Evolutionary conservation across 345 rosid genomes (phyloP), one percentile per base, ranked within the genome.

Genomic region (Populus simonii): DNA sequence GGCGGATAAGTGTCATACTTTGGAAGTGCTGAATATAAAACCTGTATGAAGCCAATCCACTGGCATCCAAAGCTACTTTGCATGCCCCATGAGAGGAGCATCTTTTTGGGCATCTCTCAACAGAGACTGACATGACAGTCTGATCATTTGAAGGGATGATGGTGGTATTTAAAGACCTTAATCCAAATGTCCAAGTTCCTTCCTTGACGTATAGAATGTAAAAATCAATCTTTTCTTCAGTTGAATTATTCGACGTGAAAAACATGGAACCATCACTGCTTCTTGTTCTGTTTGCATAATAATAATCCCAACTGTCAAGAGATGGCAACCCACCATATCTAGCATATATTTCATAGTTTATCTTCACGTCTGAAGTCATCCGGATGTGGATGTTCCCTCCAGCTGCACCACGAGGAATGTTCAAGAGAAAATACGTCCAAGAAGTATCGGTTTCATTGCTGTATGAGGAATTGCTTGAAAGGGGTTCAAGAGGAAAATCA

Each of bases 1-100:
- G 16, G 43, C 38, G 11, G 49, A 10, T 73, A 10, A n/a, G 76
- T 33, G 68, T 16, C 36, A 15, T 36, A 8, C 17, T 47, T 13
- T 47, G 51, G 55, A 41, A 51, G 29, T 74, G 68, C 51, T 33
- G 62, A 49, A 79, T 23, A 77, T 47, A 61, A 68, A 74, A 91
- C 99, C 99, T 92, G 91, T 90, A 96, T 29, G 90, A 85, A 72
- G 94, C 90, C 83, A 96, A 84, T 78, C 99, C 99, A 89, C 96
- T 92, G 59, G 96, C 94, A 75, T 96, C 99, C 55, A 92, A 82
- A 86, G 92, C 85, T 74, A 69, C 84, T 86, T 81, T 85, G 88
- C 99, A 96, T 1, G 78, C 80, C 85, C 99, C 99, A 80, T 89
- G 90, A 83, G 82, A 89, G 38, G 96, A 96, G 86, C 98, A 96